Evolutionary conservation across 495 filamentous ascomycete species (phyloP).

Genomic region (Clavariopsis aquatica): DNA sequence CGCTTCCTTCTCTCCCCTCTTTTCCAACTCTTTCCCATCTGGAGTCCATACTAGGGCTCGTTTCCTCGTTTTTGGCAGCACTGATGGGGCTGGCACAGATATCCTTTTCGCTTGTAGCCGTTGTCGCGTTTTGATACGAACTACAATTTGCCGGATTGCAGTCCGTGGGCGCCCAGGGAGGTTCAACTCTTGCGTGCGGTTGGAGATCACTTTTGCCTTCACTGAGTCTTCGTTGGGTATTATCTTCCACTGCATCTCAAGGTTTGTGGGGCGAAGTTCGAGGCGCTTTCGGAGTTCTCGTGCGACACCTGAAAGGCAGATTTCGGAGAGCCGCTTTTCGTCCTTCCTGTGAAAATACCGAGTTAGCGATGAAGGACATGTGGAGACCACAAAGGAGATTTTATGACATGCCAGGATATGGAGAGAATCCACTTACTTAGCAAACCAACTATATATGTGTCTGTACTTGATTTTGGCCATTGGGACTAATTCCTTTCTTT

Average conservation of each 20-base stretch:
- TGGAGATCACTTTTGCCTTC: background rate
- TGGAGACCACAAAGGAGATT: conserved; percentile 9
- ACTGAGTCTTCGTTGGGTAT: background rate
- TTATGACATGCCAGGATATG: conserved; percentile 60
- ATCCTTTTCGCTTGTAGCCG: conserved; percentile 16
- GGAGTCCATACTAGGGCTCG: background rate
- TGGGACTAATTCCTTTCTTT: background rate
- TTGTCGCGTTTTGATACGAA: conserved; percentile 71
- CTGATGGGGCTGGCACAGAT: background rate
- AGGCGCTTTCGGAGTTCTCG: conserved; percentile 2
- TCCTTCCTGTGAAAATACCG: conserved; percentile 1
- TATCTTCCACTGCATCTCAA: background rate
- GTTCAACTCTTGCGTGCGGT: conserved; percentile 43
- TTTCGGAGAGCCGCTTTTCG: background rate
- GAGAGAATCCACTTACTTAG: conserved; percentile 34
- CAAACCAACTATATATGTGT: conserved; percentile 53
- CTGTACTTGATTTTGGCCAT: conserved; percentile 10
- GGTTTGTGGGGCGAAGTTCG: background rate
- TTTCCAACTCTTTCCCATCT: conserved; percentile 1
- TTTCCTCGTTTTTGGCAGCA: background rate
- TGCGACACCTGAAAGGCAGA: conserved; percentile 4
- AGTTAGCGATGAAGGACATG: background rate
- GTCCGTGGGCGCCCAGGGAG: conserved; percentile 18
- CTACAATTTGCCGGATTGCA: conserved; percentile 66
- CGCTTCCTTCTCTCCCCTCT: conserved; percentile 17